Base-by-base conservation (phyloP, 257 asterid genomes). In the Paulownia fortunei region DNA sequence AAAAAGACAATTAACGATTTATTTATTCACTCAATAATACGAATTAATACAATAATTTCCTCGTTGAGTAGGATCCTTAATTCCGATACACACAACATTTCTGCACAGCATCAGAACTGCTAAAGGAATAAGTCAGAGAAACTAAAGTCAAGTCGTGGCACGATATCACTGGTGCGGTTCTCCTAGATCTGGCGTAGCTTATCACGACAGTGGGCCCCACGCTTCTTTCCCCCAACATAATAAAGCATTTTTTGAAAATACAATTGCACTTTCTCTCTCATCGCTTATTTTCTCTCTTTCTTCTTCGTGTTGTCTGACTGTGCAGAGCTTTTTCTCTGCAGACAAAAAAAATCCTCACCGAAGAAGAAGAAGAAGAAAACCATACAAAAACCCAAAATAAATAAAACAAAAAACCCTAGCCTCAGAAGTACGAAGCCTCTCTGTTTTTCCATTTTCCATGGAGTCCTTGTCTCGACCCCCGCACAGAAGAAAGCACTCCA, bases 391-490 rank as follows among this genome's bases (percentile, higher is more conserved):
- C 8, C 30, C n/a, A 16, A 39, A 77, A 70, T 41, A 54, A 60
- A 3, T 32, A 6, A 47, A 75, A 52, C 34, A 5, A 5, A 58
- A 72, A 84, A 74, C 81, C 88, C 86, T 79, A 76, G 72, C 67
- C 46, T 23, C 13, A 39, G 36, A 30, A 67, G n/a, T 18, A 1
- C 55, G 4, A 12, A 15, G 16, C 70, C 61, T 23, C 39, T 54
- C 76, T 13, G 8, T 42, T 21, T 42, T 8, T 47, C 30, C 54
- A 8, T 73, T 36, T 42, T 32, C 78, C 77, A 90, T 94, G 97
- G 98, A 87, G 96, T 87, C 96, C 13, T 69, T 93, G 5, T 79
- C 94, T 9, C 82, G 92, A 69, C 96, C 92, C 8, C 89, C 87
- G 19, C 97, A 85, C 83, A 74, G 96, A 47, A 85, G 92, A 52